Evolutionary conservation across 495 filamentous ascomycete genomes (phyloP).

Genomic region (Parathielavia appendiculata): DNA sequence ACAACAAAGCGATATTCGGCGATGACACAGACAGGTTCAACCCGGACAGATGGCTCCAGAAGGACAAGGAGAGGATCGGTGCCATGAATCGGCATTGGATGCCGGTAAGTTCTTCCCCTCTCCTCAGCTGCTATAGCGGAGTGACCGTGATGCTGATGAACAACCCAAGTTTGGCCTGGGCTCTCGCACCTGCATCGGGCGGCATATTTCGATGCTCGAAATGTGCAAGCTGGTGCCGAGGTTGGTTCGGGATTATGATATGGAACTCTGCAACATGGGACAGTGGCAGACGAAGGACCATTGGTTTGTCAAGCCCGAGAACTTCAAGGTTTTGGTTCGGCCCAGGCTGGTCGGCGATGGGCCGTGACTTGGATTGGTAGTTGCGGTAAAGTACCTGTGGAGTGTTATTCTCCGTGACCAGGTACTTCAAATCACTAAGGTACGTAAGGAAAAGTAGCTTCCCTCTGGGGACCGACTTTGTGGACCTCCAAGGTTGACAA

Average conservation of each 20-base stretch:
- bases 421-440: too few relatives aligned
- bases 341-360: too few relatives aligned
- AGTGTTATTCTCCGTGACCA: too few relatives aligned
- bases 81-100: constrained; percentile 11
- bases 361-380: too few relatives aligned
- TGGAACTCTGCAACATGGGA: background rate
- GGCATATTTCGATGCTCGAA: constrained; percentile 59
- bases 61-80: constrained; percentile 22
- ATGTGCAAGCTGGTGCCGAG: constrained; percentile 63
- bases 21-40: constrained; percentile 37
- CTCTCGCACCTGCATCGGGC: constrained; percentile 59
- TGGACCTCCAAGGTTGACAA: too few relatives aligned
- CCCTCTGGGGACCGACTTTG: too few relatives aligned
- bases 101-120: constrained; percentile 18
- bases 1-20: constrained; percentile 45
- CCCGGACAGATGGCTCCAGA: constrained; percentile 49
- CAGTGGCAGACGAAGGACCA: background rate
- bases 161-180: constrained; percentile 63
- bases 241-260: constrained; percentile 52
- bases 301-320: constrained; percentile 4
- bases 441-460: too few relatives aligned
- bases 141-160: background rate
- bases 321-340: too few relatives aligned
- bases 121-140: too few relatives aligned
- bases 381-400: too few relatives aligned